Evolutionary conservation across 768 basidiomycete species (phyloP).

Genomic region (Leccinum sublutescens): DNA sequence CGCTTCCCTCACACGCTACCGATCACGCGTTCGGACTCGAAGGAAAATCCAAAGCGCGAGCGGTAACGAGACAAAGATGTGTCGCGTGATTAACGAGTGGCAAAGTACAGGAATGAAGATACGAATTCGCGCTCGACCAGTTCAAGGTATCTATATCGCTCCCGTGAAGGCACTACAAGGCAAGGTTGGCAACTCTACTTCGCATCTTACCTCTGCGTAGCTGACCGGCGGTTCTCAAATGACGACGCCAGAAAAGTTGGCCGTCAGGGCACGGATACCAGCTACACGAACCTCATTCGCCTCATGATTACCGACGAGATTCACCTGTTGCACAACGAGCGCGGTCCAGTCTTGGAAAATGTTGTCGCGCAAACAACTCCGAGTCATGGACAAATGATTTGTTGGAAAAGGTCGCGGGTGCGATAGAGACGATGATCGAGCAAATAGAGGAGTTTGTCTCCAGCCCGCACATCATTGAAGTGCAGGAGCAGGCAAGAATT

Average conservation of each 20-base stretch:
- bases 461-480: constrained; percentile 69
- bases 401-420: constrained; percentile 58
- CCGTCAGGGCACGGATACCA: constrained; percentile 95
- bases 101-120: constrained; percentile 78
- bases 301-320: constrained; percentile 99
- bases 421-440: constrained; percentile 59
- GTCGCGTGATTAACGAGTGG: constrained; percentile 56
- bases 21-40: too few relatives aligned
- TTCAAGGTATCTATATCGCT: constrained; percentile 98
- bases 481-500: constrained; percentile 81
- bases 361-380: constrained; percentile 76
- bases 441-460: constrained; percentile 58
- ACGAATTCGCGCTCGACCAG: constrained; percentile 75
- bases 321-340: constrained; percentile 96
- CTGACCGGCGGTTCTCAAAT: constrained; percentile 97
- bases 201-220: constrained; percentile 64
- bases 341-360: constrained; percentile 93
- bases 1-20: too few relatives aligned
- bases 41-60: too few relatives aligned
- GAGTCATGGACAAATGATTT: constrained; percentile 72
- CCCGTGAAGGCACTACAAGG: constrained; percentile 99
- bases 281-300: constrained; percentile 94
- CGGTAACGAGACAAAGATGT: too few relatives aligned
- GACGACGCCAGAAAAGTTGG: constrained; percentile 99
- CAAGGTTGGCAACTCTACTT: constrained; percentile 92